A percentile compares a stretch with the other conserved stretches of the same genome.
phyloP scores from a whole-genome alignment of 2,329 filamentous ascomycete species.

The Cladosporium cucumerinum region DNA sequence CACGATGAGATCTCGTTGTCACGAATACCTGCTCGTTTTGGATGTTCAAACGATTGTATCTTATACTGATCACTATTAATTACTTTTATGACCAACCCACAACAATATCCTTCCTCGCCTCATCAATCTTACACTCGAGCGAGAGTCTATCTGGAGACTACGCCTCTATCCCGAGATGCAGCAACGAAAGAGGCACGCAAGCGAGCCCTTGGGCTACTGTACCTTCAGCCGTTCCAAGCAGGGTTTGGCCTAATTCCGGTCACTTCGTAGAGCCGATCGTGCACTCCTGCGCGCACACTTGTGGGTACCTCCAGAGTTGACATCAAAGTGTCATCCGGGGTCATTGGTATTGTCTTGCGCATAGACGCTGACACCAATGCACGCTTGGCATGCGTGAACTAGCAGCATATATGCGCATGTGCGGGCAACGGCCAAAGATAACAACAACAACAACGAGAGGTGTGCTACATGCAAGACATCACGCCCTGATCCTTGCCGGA shows the following conservation, averaged over 20 bases:
- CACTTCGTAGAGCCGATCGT: neutral
- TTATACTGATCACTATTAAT: neutral
- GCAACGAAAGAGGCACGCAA: neutral
- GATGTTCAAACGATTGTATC: neutral
- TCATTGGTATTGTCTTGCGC: neutral
- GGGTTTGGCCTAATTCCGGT: neutral
- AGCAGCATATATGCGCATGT: neutral
- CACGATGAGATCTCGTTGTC: too few species aligned
- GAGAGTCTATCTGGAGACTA: neutral
- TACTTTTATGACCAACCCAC: neutral
- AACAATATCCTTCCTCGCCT: neutral
- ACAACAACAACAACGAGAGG: constrained; percentile 6
- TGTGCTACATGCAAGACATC: constrained; percentile 15
- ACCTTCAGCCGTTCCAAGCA: neutral
- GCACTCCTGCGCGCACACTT: neutral
- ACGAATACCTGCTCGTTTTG: neutral
- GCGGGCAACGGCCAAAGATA: constrained; percentile 10
- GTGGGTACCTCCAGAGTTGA: neutral
- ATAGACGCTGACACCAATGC: constrained; percentile 16
- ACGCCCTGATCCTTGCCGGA: constrained; percentile 7
- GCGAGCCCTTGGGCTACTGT: neutral
- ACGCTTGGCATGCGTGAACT: neutral
- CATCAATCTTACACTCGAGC: neutral
- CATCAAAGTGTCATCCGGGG: constrained; percentile 1
- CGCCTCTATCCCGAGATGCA: neutral